phyloP scores from a whole-genome alignment of 2,329 filamentous ascomycete genomes.

The Arthrocladium fulminans region DNA sequence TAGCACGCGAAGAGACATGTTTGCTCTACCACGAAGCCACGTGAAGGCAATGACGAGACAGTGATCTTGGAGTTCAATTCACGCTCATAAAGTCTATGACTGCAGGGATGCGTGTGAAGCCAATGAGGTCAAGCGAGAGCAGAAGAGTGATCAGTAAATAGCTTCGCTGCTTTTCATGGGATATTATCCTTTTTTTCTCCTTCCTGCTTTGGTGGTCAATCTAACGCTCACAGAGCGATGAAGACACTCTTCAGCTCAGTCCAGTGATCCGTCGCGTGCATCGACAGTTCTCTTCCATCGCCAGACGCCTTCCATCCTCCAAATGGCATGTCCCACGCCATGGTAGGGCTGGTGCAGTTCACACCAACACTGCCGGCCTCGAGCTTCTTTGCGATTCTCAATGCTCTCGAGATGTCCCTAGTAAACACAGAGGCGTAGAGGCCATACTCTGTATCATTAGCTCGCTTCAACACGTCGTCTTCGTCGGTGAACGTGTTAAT shows the following conservation, averaged over 20 bases:
- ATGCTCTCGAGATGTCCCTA: slow-evolving; percentile 43
- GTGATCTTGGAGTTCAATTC: too few species aligned
- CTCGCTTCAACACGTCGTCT: slow-evolving; percentile 49
- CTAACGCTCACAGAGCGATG: slow-evolving; percentile 15
- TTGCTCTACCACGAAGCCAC: too few species aligned
- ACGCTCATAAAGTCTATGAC: too few species aligned
- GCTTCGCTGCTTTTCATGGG: too few species aligned
- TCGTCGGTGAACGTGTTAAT: slow-evolving; percentile 55
- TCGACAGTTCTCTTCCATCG: slow-evolving; percentile 25
- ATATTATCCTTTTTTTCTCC: too few species aligned
- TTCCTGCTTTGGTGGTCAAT: too few species aligned
- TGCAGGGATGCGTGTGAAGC: too few species aligned
- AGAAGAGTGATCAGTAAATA: too few species aligned
- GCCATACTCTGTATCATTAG: slow-evolving; percentile 45
- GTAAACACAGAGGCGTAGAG: slow-evolving; percentile 53
- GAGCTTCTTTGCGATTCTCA: slow-evolving; percentile 45
- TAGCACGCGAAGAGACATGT: too few species aligned
- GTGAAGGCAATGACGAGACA: too few species aligned
- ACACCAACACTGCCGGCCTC: slow-evolving; percentile 54
- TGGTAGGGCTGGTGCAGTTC: slow-evolving; percentile 38
- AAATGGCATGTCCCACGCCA: slow-evolving; percentile 29
- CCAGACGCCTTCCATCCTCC: slow-evolving; percentile 27
- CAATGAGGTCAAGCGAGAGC: too few species aligned
- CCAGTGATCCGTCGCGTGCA: slow-evolving; percentile 48
- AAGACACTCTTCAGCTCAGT: slow-evolving; percentile 47